Evolutionary conservation across 1,284 basidiomycete genomes (phyloP).

Genomic region (Trichosporon faecale): DNA sequence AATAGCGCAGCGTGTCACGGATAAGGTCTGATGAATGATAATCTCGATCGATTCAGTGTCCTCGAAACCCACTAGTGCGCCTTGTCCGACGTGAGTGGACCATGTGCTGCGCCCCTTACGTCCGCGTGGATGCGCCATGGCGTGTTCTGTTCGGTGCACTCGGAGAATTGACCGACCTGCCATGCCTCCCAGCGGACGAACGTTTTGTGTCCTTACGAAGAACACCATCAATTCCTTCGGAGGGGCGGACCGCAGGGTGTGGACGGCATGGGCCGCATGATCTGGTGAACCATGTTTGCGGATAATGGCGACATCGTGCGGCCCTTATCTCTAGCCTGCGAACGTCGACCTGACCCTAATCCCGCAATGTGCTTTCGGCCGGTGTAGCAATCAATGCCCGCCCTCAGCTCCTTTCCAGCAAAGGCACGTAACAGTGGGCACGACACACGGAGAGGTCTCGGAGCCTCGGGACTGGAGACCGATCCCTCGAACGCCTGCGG

Average conservation of each 20-base stretch:
- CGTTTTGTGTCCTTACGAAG: not conserved
- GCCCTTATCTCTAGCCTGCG: not conserved
- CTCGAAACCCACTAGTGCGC: not conserved
- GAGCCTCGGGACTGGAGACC: not conserved
- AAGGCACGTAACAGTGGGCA: too few relatives aligned
- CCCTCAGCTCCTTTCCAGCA: too few relatives aligned
- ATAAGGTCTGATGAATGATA: not conserved
- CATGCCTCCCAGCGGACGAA: too few relatives aligned
- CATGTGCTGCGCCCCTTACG: not conserved
- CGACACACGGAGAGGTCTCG: too few relatives aligned
- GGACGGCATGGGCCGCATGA: not conserved
- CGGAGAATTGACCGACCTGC: not conserved
- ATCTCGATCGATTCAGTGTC: not conserved
- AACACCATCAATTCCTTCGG: too few relatives aligned
- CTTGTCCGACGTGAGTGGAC: not conserved
- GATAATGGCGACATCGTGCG: not conserved
- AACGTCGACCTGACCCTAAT: not conserved
- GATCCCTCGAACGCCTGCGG: not conserved
- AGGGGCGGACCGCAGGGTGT: too few relatives aligned
- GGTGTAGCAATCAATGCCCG: too few relatives aligned
- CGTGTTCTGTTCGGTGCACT: not conserved
- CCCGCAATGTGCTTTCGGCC: too few relatives aligned
- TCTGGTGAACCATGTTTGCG: not conserved
- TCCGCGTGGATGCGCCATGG: not conserved
- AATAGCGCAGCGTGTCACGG: not conserved